A percentile compares a stretch with the other conserved stretches of the same genome.
Evolutionary conservation across 495 filamentous ascomycete genomes (phyloP).

Genomic region (Penicillium chermesinum): DNA sequence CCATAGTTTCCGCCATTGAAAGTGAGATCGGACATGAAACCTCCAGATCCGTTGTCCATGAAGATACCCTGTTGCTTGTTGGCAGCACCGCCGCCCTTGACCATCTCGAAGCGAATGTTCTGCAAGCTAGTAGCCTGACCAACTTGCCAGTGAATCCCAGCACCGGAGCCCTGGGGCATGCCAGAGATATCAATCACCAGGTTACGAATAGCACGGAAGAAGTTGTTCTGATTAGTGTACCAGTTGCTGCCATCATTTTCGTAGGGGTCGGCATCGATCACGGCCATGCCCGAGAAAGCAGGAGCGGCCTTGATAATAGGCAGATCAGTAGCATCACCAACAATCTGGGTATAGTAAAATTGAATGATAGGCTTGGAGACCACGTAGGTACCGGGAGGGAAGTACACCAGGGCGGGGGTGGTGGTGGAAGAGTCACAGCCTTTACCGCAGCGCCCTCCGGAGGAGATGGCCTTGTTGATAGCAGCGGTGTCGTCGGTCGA

Average conservation of each 20-base stretch:
- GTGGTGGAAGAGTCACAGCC: slow-evolving; percentile 79
- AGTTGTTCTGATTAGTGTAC: slow-evolving; percentile 97
- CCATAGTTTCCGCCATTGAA: slow-evolving; percentile 87
- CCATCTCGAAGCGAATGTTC: slow-evolving; percentile 89
- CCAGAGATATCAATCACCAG: slow-evolving; percentile 81
- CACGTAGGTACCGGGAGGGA: slow-evolving; percentile 72
- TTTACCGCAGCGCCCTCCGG: slow-evolving; percentile 69
- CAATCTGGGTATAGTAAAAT: slow-evolving; percentile 76
- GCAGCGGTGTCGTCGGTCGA: slow-evolving; percentile 78
- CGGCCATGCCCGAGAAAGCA: slow-evolving; percentile 73
- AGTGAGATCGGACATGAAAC: slow-evolving; percentile 79
- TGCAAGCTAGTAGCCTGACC: slow-evolving; percentile 90
- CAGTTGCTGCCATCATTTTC: slow-evolving; percentile 54
- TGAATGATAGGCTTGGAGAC: slow-evolving; percentile 64
- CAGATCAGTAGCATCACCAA: slow-evolving; percentile 64
- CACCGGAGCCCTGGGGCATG: slow-evolving; percentile 56
- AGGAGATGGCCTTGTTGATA: slow-evolving; percentile 80
- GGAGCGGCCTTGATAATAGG: slow-evolving; percentile 75
- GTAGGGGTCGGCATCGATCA: slow-evolving; percentile 91
- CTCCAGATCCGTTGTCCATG: slow-evolving; percentile 93
- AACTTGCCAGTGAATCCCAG: slow-evolving; percentile 97
- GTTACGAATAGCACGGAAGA: slow-evolving; percentile 95
- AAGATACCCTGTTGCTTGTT: slow-evolving; percentile 88
- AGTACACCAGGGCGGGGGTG: slow-evolving; percentile 71
- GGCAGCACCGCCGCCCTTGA: slow-evolving; percentile 56